Evolutionary conservation across 1,139 yeast species (phyloP), one percentile per base, ranked within the genome.

Genomic region (Meyerozyma carpophila): DNA sequence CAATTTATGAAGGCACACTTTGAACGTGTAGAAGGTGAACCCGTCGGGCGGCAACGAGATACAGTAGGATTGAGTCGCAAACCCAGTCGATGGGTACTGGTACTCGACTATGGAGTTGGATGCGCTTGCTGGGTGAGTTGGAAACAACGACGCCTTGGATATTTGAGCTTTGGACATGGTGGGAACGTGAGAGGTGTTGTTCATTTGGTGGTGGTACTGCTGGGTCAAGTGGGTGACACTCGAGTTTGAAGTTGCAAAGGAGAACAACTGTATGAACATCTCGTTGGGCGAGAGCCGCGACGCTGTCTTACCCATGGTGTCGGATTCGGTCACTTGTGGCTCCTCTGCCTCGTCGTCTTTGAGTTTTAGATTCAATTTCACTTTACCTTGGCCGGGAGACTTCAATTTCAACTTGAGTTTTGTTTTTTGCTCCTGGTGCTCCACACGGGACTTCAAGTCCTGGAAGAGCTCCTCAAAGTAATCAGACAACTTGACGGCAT

Each of bases 401-500:
- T 60, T 67, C 44, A 64, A 50, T 46, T 61, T 66, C 41, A 63
- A 49, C 41, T 62, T 60, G 27, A 56, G 53, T 11, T 44, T 53
- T 49, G 47, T 53, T 43, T 41, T 46, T 31, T 47, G 44, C 16
- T 45, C 44, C 37, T 46, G 39, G 27, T 43, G 51, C 29, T 49
- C 46, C 4, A 56, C 53, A 39, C 56, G 57, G 1, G 49, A 40
- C 39, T 56, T 59, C 39, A 72, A 54, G 16, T 54, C 61, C 3
- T 53, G 47, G 46, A 54, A 69, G 47, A 63, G 63, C 42, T 59
- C 63, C 16, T 59, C 59, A 44, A 72, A 71, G n/a, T 57, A 54
- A 11, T 59, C 60, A 41, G 62, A 61, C 44, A 82, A 63, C 41
- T 70, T 71, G 27, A 58, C 61, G 1, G 87, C 77, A 58, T 82